Evolutionary conservation across 192 early-diverging fungal species (phyloP), one percentile per base, ranked within the genome.

Genomic region (Backusella mclennaniae): DNA sequence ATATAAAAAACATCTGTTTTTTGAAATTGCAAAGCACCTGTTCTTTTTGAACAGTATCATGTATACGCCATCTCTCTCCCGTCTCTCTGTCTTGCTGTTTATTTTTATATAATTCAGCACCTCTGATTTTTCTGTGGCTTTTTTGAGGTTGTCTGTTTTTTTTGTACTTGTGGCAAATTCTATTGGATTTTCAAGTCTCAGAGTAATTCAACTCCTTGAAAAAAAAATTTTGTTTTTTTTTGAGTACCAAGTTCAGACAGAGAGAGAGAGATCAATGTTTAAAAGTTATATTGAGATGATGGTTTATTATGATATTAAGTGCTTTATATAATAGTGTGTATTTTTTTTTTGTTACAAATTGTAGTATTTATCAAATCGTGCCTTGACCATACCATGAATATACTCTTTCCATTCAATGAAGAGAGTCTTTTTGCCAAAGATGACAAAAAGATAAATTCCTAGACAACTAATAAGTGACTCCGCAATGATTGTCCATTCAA

Each of bases 321-420:
- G 19, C 46, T 49, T 49, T 49, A 14, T 26, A 39, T 39, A 39
- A 39, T 39, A 14, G 11, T 29, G 0, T 63, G 12, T 63, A 4
- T 29, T 59, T 8, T 21, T 56, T 9, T 56, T 23, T 3, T 56
- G 19, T 56, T 56, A 26, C 7, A 59, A 59, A 11, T 59, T 59
- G 12, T 59, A 59, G 23, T 59, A 59, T 26, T 23, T 59, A 59
- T 59, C 23, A 19, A 26, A 26, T 59, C 23, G n/a, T 29, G n/a
- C 21, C 12, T 59, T 59, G 56, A 59, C 11, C 7, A 3, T 26
- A 2, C 19, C 19, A 12, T 23, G 56, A 26, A 83, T 80, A 80
- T 77, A 81, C 1, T 86, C 77, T 11, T 77, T 79, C 85, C 85
- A 86, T 67, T 88, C 87, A 6, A 56, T 31, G 49, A 81, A 70